phyloP scores from a whole-genome alignment of 2,329 filamentous ascomycete species.

The Aspergillus pseudoterreus region DNA sequence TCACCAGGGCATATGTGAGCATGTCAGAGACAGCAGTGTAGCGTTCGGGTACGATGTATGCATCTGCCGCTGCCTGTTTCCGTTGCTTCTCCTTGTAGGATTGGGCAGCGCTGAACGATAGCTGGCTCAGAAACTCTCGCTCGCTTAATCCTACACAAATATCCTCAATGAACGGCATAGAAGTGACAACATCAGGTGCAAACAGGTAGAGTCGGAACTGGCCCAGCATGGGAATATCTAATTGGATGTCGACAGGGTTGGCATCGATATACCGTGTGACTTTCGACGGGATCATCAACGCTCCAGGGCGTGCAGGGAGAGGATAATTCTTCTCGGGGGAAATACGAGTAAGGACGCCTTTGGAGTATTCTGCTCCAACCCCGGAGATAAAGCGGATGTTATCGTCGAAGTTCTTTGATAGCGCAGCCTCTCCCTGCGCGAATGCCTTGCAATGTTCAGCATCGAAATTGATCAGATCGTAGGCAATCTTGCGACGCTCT shows the following conservation, averaged over 20 bases:
- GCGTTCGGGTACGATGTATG: constrained; percentile 63
- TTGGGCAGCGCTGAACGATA: constrained; percentile 56
- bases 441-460: constrained; percentile 49
- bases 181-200: constrained; percentile 57
- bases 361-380: constrained; percentile 64
- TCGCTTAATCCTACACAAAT: constrained; percentile 56
- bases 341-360: constrained; percentile 57
- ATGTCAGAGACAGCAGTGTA: constrained; percentile 66
- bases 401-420: constrained; percentile 66
- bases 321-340: not conserved
- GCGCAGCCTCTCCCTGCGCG: constrained; percentile 59
- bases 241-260: constrained; percentile 72
- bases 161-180: constrained; percentile 55
- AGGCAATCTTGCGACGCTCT: constrained; percentile 28
- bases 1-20: constrained; percentile 68
- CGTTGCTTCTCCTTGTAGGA: constrained; percentile 62
- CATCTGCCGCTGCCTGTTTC: constrained; percentile 57
- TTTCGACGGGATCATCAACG: constrained; percentile 61
- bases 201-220: constrained; percentile 76
- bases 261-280: constrained; percentile 73
- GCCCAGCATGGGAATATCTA: constrained; percentile 72
- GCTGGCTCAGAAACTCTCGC: constrained; percentile 52
- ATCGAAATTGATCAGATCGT: constrained; percentile 30
- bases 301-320: constrained; percentile 32
- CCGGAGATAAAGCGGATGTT: constrained; percentile 73